phyloP scores from a whole-genome alignment of 2,329 filamentous ascomycete species.

The Cytospora piceae region DNA sequence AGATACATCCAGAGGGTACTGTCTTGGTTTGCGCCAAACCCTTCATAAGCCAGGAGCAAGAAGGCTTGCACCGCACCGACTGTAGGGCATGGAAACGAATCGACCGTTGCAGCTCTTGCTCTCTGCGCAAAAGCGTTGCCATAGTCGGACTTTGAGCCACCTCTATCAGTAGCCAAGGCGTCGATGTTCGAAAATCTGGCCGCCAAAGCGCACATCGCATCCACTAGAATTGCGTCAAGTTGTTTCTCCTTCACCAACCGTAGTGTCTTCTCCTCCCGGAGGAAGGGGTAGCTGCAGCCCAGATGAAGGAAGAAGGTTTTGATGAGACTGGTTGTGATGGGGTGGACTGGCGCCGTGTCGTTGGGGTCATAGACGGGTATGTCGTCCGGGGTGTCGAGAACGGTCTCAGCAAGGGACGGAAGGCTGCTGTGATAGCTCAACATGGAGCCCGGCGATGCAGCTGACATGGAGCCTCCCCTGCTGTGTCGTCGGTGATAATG shows the following conservation, averaged over 20 bases:
- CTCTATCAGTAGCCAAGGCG: slow-evolving; percentile 52
- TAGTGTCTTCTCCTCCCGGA: slow-evolving; percentile 73
- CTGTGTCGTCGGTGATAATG: slow-evolving; percentile 69
- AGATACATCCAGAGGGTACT: slow-evolving; percentile 94
- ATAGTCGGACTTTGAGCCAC: slow-evolving; percentile 65
- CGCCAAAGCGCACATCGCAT: slow-evolving; percentile 81
- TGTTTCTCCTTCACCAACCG: slow-evolving; percentile 79
- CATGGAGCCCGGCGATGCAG: slow-evolving; percentile 52
- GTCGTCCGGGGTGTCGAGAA: slow-evolving; percentile 52
- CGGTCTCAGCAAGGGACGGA: slow-evolving; percentile 48
- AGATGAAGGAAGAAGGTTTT: slow-evolving; percentile 81
- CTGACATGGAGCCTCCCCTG: slow-evolving; percentile 60
- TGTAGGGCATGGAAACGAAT: slow-evolving; percentile 81
- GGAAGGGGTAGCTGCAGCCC: slow-evolving; percentile 84
- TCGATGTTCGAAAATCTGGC: slow-evolving; percentile 75
- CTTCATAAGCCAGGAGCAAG: slow-evolving; percentile 82
- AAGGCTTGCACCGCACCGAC: slow-evolving; percentile 85
- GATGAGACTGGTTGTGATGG: slow-evolving; percentile 75
- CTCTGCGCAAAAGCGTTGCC: slow-evolving; percentile 79
- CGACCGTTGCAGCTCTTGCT: slow-evolving; percentile 80
- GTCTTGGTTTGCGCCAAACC: slow-evolving; percentile 86
- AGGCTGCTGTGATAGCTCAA: slow-evolving; percentile 39
- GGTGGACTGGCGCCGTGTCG: slow-evolving; percentile 70
- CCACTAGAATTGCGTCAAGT: slow-evolving; percentile 82
- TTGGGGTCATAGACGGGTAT: slow-evolving; percentile 77